A percentile compares a stretch with the other conserved stretches of the same genome.
These are phyloP conservation scores for Sergeia podlipaevii DNA, from an alignment of 208 protist genomes.

Conservation along the genomic window DNA sequence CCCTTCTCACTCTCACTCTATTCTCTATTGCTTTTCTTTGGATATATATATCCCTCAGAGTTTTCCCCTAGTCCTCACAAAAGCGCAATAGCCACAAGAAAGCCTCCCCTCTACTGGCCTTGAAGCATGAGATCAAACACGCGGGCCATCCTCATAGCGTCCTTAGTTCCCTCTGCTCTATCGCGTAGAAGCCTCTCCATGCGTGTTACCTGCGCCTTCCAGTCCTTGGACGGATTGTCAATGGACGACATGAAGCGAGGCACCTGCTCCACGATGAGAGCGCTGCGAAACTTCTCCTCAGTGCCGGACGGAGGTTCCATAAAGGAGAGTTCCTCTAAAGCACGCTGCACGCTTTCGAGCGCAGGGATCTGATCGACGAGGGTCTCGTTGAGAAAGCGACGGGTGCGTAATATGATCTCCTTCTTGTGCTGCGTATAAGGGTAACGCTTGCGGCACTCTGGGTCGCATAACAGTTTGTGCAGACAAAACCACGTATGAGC, in stretches of 20 bases:
- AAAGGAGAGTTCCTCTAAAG: slow-evolving; percentile 88
- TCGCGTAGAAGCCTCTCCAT: slow-evolving; percentile 42
- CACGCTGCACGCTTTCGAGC: slow-evolving; percentile 77
- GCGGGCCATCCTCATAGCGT: slow-evolving; percentile 68
- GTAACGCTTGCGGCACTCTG: slow-evolving; percentile 75
- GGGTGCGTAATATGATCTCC: slow-evolving; percentile 63
- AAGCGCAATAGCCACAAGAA: neutral
- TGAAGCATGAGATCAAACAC: slow-evolving; percentile 83
- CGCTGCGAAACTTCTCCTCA: slow-evolving; percentile 84
- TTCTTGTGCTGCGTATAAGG: slow-evolving; percentile 82
- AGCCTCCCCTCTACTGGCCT: neutral
- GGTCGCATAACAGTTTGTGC: slow-evolving; percentile 86
- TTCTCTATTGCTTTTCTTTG: no score
- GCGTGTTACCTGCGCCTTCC: slow-evolving; percentile 19
- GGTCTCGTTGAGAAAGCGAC: slow-evolving; percentile 79
- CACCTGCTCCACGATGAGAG: slow-evolving; percentile 84
- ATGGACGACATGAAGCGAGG: slow-evolving; percentile 73
- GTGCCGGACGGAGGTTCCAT: slow-evolving; percentile 82
- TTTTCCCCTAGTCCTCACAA: no score
- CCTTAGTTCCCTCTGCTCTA: slow-evolving; percentile 33
- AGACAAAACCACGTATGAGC: slow-evolving; percentile 88
- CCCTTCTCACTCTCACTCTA: no score
- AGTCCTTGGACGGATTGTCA: slow-evolving; percentile 26
- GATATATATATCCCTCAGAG: no score
- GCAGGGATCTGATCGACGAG: slow-evolving; percentile 90